A percentile compares a stretch with the other conserved stretches of the same genome.
Evolutionary conservation across 179 eudicot genomes (phyloP).

Genomic region (Silene noctiflora): DNA sequence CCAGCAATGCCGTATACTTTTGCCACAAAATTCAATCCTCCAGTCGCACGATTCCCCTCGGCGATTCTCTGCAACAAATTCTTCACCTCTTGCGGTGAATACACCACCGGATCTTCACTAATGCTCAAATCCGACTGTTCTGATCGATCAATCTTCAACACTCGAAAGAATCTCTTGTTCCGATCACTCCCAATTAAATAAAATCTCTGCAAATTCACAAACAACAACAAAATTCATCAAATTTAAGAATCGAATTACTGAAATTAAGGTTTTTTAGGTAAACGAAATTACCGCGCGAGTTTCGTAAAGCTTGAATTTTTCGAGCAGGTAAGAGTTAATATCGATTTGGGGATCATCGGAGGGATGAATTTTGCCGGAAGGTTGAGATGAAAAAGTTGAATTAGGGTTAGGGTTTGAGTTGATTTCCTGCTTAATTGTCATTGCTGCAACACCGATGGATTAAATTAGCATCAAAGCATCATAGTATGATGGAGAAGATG

Average conservation of each 20-base stretch:
- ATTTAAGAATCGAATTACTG: background rate
- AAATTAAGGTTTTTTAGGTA: constrained; percentile 7
- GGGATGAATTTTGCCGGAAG: constrained; percentile 53
- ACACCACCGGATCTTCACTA: constrained; percentile 94
- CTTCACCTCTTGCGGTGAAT: constrained; percentile 76
- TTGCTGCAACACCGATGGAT: background rate
- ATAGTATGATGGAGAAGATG: background rate
- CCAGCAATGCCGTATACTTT: constrained; percentile 92
- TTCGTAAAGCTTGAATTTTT: constrained; percentile 89
- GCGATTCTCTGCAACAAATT: constrained; percentile 78
- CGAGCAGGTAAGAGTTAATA: constrained; percentile 64
- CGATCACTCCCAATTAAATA: constrained; percentile 91
- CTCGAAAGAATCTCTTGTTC: constrained; percentile 68
- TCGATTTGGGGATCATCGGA: constrained; percentile 54
- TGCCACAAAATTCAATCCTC: constrained; percentile 71
- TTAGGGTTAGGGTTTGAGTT: constrained; percentile 39
- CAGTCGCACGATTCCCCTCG: constrained; percentile 92
- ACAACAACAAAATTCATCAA: constrained; percentile 8
- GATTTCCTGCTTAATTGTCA: constrained; percentile 33
- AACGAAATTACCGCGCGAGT: constrained; percentile 63
- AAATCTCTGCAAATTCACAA: constrained; percentile 50
- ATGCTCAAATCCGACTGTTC: constrained; percentile 82
- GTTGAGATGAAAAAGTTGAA: constrained; percentile 23
- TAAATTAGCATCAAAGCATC: background rate
- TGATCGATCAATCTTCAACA: constrained; percentile 82